Conservation (phyloP, 176 grass and related monocot genomes). For the Aegilops umbellulata region DNA sequence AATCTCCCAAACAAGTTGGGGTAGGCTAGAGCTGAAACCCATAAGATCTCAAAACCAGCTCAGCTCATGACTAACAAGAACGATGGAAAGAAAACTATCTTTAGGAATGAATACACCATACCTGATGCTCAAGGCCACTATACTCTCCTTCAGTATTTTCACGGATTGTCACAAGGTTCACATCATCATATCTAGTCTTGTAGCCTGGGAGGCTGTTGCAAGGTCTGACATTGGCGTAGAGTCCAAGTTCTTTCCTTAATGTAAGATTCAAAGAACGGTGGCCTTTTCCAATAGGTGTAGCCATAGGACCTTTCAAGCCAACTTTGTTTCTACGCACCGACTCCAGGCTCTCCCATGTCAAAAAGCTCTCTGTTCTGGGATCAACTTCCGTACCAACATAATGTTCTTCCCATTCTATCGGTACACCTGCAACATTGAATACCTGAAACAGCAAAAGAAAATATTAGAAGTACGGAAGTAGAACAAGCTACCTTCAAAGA, state of each 20-base stretch:
- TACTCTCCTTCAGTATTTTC: constrained; percentile 99
- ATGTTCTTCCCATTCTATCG: constrained; percentile 97
- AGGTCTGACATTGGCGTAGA: constrained; percentile 95
- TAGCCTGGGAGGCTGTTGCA: constrained; percentile 91
- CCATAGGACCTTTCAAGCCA: constrained; percentile 98
- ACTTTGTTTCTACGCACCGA: constrained; percentile 89
- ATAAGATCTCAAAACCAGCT: too few species aligned
- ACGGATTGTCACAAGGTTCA: constrained; percentile 96
- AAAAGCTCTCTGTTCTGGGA: constrained; percentile 93
- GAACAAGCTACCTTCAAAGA: neutral
- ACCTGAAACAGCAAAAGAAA: constrained; percentile 54
- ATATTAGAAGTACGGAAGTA: neutral
- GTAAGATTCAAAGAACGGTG: constrained; percentile 97
- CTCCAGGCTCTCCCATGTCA: constrained; percentile 95
- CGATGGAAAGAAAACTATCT: neutral
- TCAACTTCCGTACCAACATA: constrained; percentile 89
- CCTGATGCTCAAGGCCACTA: constrained; percentile 98
- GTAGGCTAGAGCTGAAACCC: too few species aligned
- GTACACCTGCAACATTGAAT: constrained; percentile 74
- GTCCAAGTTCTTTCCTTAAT: constrained; percentile 89
- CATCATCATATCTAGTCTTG: constrained; percentile 93
- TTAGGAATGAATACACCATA: constrained; percentile 36
- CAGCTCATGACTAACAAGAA: constrained; percentile 21
- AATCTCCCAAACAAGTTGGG: too few species aligned
- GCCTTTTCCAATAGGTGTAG: constrained; percentile 97